Percentiles rank a stretch among this genome's conserved stretches.
phyloP scores from a whole-genome alignment of 257 asterid genomes.

The Jacaranda copaia region DNA sequence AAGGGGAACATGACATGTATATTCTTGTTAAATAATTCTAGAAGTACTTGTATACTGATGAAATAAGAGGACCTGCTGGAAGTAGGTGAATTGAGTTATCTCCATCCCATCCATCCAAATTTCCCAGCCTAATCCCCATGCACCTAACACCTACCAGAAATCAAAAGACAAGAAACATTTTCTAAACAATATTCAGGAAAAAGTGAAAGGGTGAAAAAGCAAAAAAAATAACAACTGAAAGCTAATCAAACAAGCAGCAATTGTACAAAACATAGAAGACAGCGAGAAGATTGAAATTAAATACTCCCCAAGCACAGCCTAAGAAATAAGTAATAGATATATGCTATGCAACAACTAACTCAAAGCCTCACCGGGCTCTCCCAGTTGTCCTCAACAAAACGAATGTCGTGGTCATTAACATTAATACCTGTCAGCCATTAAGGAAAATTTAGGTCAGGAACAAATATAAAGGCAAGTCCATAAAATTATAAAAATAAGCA shows the following conservation, averaged over 20 bases:
- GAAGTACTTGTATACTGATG: conserved; percentile 15
- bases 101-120: conserved; percentile 99
- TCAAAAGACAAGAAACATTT: conserved; percentile 29
- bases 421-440: conserved; percentile 71
- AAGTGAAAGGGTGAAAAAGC: conserved; percentile 5
- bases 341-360: conserved; percentile 30
- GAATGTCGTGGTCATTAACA: conserved; percentile 93
- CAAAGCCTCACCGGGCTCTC: conserved; percentile 92
- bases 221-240: conserved; percentile 15
- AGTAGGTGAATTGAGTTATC: conserved; percentile 98
- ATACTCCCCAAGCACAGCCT: conserved; percentile 6
- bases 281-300: conserved; percentile 13
- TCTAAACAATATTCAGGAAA: conserved; percentile 24
- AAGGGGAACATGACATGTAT: conserved; percentile 12
- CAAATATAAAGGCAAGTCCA: conserved; percentile 26
- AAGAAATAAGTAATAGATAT: conserved; percentile 13
- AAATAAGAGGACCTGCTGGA: conserved; percentile 82
- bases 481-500: neutral
- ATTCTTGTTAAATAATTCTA: conserved; percentile 29
- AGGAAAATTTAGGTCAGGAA: conserved; percentile 31
- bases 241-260: conserved; percentile 34
- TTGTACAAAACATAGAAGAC: conserved; percentile 18
- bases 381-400: conserved; percentile 99
- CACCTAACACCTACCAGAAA: conserved; percentile 90
- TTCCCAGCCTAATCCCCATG: conserved; percentile 99